These are phyloP conservation scores for Coffea canephora DNA, from an alignment of 257 asterid genomes.

Conservation along the genomic window DNA sequence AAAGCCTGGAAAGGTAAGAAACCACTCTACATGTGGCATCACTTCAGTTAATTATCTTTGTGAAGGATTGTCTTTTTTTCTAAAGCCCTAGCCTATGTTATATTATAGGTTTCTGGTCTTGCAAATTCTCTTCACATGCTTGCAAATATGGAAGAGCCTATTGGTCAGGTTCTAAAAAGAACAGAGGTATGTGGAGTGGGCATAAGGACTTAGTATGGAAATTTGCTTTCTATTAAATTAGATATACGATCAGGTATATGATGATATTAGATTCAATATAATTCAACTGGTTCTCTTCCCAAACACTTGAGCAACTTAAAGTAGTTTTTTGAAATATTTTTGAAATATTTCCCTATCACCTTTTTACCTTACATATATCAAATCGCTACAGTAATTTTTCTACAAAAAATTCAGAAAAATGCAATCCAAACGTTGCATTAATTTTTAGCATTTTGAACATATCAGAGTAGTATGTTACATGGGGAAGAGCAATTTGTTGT, in stretches of 20 bases:
- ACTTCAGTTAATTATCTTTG: constrained; percentile 1
- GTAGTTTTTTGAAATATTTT: not conserved
- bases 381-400: too few species aligned
- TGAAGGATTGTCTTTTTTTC: not conserved
- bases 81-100: constrained; percentile 7
- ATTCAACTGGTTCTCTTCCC: not conserved
- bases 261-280: not conserved
- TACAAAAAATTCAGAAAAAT: too few species aligned
- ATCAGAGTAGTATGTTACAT: not conserved
- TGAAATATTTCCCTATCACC: not conserved
- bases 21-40: not conserved
- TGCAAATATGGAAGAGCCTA: constrained; percentile 83
- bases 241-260: not conserved
- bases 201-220: not conserved
- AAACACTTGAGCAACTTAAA: not conserved
- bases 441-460: not conserved
- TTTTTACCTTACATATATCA: too few species aligned
- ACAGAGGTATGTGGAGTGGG: constrained; percentile 52
- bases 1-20: constrained; percentile 58
- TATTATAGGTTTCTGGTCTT: constrained; percentile 46
- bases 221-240: not conserved
- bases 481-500: not conserved
- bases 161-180: constrained; percentile 63
- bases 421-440: too few species aligned
- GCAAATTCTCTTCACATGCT: constrained; percentile 67